Base-by-base conservation (phyloP, 176 grass and related monocot genomes). In the Melocanna baccifera region DNA sequence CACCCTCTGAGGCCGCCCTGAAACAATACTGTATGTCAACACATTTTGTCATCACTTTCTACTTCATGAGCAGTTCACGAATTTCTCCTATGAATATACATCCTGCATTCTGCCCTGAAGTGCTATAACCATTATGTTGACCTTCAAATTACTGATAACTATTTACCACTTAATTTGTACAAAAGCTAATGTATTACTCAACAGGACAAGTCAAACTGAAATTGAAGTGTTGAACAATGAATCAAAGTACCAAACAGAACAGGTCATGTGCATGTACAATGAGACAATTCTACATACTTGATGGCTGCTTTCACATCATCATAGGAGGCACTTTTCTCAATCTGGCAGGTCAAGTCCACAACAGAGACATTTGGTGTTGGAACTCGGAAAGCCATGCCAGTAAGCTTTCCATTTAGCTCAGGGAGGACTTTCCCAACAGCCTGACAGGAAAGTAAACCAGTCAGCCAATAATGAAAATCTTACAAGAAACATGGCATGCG, bases 281-380 rank as follows among this genome's bases (percentile, higher is more conserved):
- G n/a, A 41, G 46, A 64, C 47, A 75, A 29, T 71, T 65, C 19
- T 56, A 63, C 87, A 71, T 96, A 99, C 96, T 92, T 99, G 77
- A 96, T 93, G 53, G 96, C 93, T 69, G 91, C 93, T 87, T 99
- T 99, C 80, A 96, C 96, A 91, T 96, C 96, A 66, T 96, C 93
- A 91, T 99, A 99, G 11, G 91, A 96, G 20, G 96, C 96, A 10
- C 37, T 92, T 88, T 94, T 99, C 84, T 96, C 91, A 39, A 99
- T 88, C 26, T 93, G 96, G 84, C 96, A 99, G 73, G 96, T 99
- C 88, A 99, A 88, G 62, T 99, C 96, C 14, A 99, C 96, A 80
- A 99, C 96, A 77, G 96, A 99, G 43, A 99, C 93, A 84, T 99
- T 99, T 55, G 96, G 85, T 56, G 96, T 99, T 70, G 96, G 96